Conservation (phyloP, 2,329 filamentous ascomycete genomes). For the Talaromyces pinophilus region DNA sequence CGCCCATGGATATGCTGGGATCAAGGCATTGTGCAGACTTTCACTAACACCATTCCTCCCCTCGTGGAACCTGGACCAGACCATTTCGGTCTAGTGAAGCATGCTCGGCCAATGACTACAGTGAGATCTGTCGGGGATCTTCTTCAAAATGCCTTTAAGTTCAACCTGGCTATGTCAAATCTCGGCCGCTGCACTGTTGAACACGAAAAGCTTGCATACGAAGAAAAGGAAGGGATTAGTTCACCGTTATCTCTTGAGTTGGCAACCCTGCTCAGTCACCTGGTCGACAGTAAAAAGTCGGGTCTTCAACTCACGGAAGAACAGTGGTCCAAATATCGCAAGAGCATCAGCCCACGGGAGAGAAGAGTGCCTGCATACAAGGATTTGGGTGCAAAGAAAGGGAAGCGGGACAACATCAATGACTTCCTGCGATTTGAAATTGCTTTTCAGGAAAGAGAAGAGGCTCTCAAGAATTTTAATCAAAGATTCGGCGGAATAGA, state of each 20-base stretch:
- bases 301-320: constrained; percentile 45
- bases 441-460: constrained; percentile 34
- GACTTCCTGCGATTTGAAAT: constrained; percentile 49
- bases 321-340: constrained; percentile 43
- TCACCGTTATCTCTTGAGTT: constrained; percentile 39
- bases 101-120: constrained; percentile 45
- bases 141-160: constrained; percentile 49
- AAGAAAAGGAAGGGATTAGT: constrained; percentile 50
- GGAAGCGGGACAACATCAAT: constrained; percentile 42
- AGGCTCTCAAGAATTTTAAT: constrained; percentile 37
- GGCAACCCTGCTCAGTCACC: constrained; percentile 45
- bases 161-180: constrained; percentile 49
- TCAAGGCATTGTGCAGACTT: constrained; percentile 51
- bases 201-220: constrained; percentile 56
- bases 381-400: constrained; percentile 25
- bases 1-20: constrained; percentile 64
- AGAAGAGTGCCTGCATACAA: constrained; percentile 44
- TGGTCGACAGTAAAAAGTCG: constrained; percentile 50
- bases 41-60: constrained; percentile 55
- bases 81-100: constrained; percentile 52
- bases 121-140: constrained; percentile 44
- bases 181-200: constrained; percentile 57
- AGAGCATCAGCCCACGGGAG: constrained; percentile 33
- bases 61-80: constrained; percentile 37
- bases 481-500: constrained; percentile 26